phyloP scores from a whole-genome alignment of 208 protist genomes.

The Blastocrithidia nonstop region DNA sequence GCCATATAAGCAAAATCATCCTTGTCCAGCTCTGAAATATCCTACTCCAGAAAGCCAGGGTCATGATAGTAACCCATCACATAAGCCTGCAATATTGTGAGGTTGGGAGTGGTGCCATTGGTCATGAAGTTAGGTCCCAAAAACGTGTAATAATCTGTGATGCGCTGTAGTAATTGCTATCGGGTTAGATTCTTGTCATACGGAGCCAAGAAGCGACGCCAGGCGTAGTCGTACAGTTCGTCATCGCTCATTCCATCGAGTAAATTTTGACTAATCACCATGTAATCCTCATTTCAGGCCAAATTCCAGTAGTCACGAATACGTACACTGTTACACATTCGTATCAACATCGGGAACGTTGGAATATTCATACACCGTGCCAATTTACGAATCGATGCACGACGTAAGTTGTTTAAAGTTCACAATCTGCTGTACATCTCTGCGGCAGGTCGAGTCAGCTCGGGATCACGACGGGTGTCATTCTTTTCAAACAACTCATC shows the following conservation, averaged over 20 bases:
- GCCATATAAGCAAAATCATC: slow-evolving; percentile 86
- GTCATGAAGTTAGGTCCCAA: slow-evolving; percentile 73
- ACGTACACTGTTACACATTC: slow-evolving; percentile 64
- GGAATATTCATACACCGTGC: slow-evolving; percentile 78
- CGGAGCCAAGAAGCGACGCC: slow-evolving; percentile 77
- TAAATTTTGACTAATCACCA: slow-evolving; percentile 67
- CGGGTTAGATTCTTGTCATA: slow-evolving; percentile 82
- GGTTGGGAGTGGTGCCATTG: slow-evolving; percentile 80
- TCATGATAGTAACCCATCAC: slow-evolving; percentile 88
- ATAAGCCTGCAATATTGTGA: slow-evolving; percentile 80
- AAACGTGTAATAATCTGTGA: slow-evolving; percentile 76
- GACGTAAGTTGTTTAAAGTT: slow-evolving; percentile 59
- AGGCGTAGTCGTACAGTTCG: slow-evolving; percentile 83
- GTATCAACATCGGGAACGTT: slow-evolving; percentile 77
- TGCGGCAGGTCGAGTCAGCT: slow-evolving; percentile 52
- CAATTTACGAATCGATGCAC: slow-evolving; percentile 81
- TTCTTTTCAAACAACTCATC: slow-evolving; percentile 89
- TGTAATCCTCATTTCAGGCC: slow-evolving; percentile 83
- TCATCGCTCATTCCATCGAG: slow-evolving; percentile 78
- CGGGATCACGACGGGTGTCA: slow-evolving; percentile 77
- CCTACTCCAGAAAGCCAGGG: slow-evolving; percentile 75
- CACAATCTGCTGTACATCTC: slow-evolving; percentile 86
- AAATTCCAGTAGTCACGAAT: slow-evolving; percentile 87
- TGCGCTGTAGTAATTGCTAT: slow-evolving; percentile 63
- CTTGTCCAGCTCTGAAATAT: slow-evolving; percentile 73